A percentile compares a stretch with the other conserved stretches of the same genome.
Conservation (phyloP, 2,329 filamentous ascomycete species). For the Colletotrichum destructivum region DNA sequence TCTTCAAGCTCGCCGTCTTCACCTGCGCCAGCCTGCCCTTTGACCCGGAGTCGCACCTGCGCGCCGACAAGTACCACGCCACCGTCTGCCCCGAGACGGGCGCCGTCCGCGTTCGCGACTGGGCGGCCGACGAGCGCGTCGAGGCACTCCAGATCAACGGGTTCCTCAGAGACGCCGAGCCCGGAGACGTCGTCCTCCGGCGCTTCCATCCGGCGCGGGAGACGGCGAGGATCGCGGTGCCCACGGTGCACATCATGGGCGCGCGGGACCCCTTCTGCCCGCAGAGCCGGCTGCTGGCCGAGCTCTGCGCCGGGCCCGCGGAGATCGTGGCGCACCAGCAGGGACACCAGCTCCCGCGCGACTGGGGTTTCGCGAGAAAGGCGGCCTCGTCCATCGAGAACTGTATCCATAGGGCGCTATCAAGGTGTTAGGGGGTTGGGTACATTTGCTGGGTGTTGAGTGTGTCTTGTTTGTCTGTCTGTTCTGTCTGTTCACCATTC, state of each 20-base stretch:
- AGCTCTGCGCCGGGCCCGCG: neutral
- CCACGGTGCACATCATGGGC: conserved; percentile 16
- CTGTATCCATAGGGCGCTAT: conserved; percentile 8
- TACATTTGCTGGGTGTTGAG: no score
- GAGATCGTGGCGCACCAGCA: neutral
- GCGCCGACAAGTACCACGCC: neutral
- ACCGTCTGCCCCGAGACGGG: neutral
- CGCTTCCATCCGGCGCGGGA: neutral
- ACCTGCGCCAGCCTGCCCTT: conserved; percentile 6
- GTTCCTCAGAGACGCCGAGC: neutral
- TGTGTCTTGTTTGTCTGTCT: no score
- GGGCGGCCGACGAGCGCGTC: conserved; percentile 5
- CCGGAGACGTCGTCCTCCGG: neutral
- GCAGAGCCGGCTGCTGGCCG: conserved; percentile 3
- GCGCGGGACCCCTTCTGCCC: conserved; percentile 2
- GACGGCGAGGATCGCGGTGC: neutral
- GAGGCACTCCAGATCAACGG: neutral
- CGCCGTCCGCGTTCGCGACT: neutral
- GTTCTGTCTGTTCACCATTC: no score
- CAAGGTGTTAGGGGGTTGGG: neutral
- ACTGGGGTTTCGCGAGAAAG: conserved; percentile 2
- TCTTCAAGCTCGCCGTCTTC: conserved; percentile 8
- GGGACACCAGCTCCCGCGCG: conserved; percentile 10
- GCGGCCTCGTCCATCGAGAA: neutral
- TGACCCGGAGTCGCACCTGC: neutral